Evolutionary conservation across 2,329 filamentous ascomycete genomes (phyloP).

Genomic region (Cercospora citrullina): DNA sequence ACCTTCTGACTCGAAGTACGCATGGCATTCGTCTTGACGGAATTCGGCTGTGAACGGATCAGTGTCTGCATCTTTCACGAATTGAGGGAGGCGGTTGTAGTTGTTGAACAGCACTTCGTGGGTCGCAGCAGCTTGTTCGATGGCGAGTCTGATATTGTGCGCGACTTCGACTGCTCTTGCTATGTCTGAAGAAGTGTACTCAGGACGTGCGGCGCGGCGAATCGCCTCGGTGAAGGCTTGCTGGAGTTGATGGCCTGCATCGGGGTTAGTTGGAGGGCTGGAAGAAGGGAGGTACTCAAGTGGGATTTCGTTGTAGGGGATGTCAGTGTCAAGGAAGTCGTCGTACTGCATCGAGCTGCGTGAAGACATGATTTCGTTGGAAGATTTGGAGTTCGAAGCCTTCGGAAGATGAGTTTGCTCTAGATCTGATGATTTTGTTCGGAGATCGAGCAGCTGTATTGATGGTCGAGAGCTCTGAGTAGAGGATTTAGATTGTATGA

Average conservation of each 20-base stretch:
- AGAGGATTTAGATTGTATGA: neutral
- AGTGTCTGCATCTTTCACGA: neutral
- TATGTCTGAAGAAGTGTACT: neutral
- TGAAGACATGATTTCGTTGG: neutral
- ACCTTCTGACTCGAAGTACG: neutral
- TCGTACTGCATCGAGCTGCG: neutral
- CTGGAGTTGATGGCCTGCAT: slow-evolving; percentile 4
- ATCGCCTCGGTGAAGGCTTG: neutral
- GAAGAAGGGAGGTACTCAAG: neutral
- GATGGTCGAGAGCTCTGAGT: neutral
- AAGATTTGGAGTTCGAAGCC: neutral
- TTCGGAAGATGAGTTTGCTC: neutral
- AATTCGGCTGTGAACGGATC: neutral
- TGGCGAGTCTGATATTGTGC: neutral
- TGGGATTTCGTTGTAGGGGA: slow-evolving; percentile 9
- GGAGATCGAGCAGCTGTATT: neutral
- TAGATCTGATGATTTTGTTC: neutral
- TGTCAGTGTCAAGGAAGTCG: slow-evolving; percentile 7
- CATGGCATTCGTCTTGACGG: neutral
- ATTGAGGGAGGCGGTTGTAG: neutral
- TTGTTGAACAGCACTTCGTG: neutral
- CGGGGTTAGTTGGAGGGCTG: neutral
- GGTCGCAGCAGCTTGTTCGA: neutral
- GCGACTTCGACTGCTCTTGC: neutral
- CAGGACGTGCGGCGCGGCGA: neutral